Base-by-base conservation (phyloP, 306 rosid species). In the Purshia tridentata region DNA sequence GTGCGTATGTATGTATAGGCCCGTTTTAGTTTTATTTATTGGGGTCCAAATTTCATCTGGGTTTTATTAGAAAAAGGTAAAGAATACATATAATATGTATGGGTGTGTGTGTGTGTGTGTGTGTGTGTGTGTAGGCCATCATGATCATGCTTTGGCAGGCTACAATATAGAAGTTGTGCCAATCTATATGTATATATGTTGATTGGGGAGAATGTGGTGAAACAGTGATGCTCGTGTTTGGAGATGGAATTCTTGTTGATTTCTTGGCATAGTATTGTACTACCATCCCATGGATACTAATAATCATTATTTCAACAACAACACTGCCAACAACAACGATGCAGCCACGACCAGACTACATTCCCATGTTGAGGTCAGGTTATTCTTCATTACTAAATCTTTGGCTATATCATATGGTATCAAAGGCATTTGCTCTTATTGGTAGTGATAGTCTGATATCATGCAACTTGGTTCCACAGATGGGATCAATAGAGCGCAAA, bases 171-270 rank as follows among this genome's bases (percentile, higher is more conserved):
- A 13, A 44, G 35, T 40, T 48, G 7, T 13, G 15, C n/a, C 44
- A 10, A 13, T 42, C 9, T 56, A 4, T 37, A 8, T 71, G 67
- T 13, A 16, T 39, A 11, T 70, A 40, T 64, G 19, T 50, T 77
- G 73, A 66, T 72, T 62, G 59, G 44, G 77, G 15, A 67, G 37
- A 60, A 62, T 69, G 63, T 44, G 72, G 59, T 52, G 55, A 54
- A 72, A 67, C 76, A 66, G 83, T 66, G 51, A 75, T 84, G 73
- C 77, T 22, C 52, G 5, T 67, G 50, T 51, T 76, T 23, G 79
- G 78, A 56, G 69, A 73, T 84, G 88, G 88, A 67, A 66, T 69
- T 73, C 63, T 72, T 69, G 73, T 57, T 74, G 69, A 72, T 65
- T 14, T 68, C 52, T 71, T 71, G 81, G 54, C 71, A 35, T 78